Evolutionary conservation across 2,329 filamentous ascomycete species (phyloP), one percentile per base, ranked within the genome.

Genomic region (Trichoderma oligosporum): DNA sequence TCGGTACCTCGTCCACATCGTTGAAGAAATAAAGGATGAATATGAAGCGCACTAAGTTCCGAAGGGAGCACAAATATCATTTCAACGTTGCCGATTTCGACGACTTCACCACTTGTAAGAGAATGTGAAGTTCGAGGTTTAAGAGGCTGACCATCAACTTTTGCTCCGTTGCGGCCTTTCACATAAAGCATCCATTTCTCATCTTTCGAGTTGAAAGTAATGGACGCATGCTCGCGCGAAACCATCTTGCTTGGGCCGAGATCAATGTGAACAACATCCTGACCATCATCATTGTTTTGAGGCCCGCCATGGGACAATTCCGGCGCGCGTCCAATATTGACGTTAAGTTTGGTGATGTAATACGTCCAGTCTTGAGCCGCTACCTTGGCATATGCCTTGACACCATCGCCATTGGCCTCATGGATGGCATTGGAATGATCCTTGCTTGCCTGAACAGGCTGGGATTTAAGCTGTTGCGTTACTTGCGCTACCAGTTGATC

Each of bases 41-140:
- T 85, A 45, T 82, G 78, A 24, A 91, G 79, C 22, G 83, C 82
- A 56, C 77, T 78, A 44, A 83, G 78, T 63, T 89, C 86, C 22
- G 84, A 84, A 0, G 94, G 93, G n/a, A 96, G 83, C 46, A 97
- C 90, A 72, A 99, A 99, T 79, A 97, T 93, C 94, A 99, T 99
- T 76, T 99, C 93, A 1, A 94, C 89, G 53, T 89, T 89, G 65
- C 88, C 88, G 67, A 97, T 89, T 68, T 96, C 91, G 58, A 99
- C 86, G 41, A 97, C 90, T 69, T 93, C 87, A 58, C 94, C 94
- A 66, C 92, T 96, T 39, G 84, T 83, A 24, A 99, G 80, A 27
- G 83, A 76, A 31, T 84, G 81, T 33, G 83, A 80, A 36, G 81
- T 76, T 11, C 87, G 87, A 51, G 86, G 80, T 66, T 88, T 88